phyloP scores from a whole-genome alignment of 2,329 filamentous ascomycete species.

The Trichoderma afroharzianum region DNA sequence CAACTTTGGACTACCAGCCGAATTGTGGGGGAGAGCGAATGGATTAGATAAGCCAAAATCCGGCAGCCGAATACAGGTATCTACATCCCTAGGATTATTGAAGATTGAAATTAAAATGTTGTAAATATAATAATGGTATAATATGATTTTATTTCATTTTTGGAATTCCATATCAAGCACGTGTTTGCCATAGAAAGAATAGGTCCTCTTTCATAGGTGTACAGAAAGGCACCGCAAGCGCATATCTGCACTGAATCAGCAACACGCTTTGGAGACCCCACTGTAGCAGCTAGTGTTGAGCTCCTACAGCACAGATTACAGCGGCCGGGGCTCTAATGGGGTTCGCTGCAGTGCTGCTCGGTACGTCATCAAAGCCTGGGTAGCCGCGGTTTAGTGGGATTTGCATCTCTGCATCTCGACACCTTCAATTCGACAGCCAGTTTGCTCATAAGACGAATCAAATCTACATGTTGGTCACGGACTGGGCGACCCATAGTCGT shows the following conservation, averaged over 20 bases:
- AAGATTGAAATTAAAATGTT: background rate
- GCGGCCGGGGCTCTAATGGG: background rate
- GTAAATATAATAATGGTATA: background rate
- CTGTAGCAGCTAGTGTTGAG: background rate
- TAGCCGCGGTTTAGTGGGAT: background rate
- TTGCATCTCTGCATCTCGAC: background rate
- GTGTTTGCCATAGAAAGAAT: background rate
- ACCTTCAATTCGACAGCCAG: background rate
- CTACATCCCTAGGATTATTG: background rate
- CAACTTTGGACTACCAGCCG: background rate
- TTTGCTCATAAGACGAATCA: background rate
- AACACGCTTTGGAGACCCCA: background rate
- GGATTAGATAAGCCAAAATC: background rate
- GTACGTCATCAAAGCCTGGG: background rate
- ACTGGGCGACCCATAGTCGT: too few relatives aligned
- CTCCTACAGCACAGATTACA: background rate
- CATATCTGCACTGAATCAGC: background rate
- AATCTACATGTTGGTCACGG: background rate
- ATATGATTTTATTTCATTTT: background rate
- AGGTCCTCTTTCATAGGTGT: background rate
- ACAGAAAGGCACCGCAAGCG: background rate
- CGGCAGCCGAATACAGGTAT: background rate
- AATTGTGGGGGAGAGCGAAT: constrained; percentile 12
- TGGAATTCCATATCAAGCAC: background rate
- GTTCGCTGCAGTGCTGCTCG: background rate